Percentiles rank a stretch among this genome's conserved stretches.
Evolutionary conservation across 371 early-diverging fungal genomes (phyloP).

Genomic region (Haplosporangium sp.): DNA sequence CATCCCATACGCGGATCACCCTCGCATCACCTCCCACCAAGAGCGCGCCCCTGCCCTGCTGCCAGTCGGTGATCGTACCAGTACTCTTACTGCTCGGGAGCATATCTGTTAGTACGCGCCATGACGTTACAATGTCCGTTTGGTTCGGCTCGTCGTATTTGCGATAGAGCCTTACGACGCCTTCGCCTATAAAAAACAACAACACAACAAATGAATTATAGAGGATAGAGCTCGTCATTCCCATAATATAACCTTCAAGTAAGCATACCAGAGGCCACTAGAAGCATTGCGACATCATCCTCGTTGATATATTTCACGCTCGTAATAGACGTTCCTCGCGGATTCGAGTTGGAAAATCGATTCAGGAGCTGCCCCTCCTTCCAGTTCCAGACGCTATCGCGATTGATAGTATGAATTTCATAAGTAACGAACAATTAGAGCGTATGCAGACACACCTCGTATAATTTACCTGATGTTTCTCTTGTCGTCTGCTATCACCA

Average conservation of each 20-base stretch:
- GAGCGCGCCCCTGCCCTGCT: conserved; percentile 76
- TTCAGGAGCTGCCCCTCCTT: conserved; percentile 70
- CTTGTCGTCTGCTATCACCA: conserved; percentile 77
- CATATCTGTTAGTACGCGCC: conserved; percentile 82
- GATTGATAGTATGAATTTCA: background rate
- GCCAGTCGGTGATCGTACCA: conserved; percentile 83
- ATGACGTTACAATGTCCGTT: conserved; percentile 76
- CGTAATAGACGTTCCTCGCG: conserved; percentile 72
- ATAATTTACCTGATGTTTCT: conserved; percentile 63
- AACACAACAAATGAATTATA: background rate
- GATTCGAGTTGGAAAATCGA: conserved; percentile 76
- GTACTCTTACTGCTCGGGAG: conserved; percentile 67
- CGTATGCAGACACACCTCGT: background rate
- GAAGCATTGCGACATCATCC: conserved; percentile 83
- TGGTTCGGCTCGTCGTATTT: conserved; percentile 75
- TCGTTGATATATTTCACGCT: conserved; percentile 91
- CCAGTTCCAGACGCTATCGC: conserved; percentile 81
- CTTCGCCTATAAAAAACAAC: conserved; percentile 67
- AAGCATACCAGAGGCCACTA: conserved; percentile 79
- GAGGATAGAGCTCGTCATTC: too few species aligned
- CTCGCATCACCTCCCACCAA: conserved; percentile 81
- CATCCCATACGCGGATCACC: conserved; percentile 87
- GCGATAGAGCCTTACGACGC: conserved; percentile 80
- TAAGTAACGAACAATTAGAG: background rate
- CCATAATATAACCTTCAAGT: too few species aligned